Percentiles rank a stretch among this genome's conserved stretches.
Evolutionary conservation across 305 asterid genomes (phyloP).

Genomic region (Solanum hybrid): DNA sequence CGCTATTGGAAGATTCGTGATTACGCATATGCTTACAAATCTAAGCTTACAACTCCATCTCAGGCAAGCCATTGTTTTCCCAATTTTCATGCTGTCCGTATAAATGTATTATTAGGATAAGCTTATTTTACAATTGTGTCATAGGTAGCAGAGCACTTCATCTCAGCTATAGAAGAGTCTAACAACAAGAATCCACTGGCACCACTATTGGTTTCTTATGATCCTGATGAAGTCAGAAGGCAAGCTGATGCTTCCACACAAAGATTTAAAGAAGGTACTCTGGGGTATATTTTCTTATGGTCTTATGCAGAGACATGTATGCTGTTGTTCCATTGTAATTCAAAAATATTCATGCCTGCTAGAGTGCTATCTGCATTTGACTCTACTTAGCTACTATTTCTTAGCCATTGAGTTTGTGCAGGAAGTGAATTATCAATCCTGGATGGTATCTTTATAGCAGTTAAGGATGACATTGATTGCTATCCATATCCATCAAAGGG

Average conservation of each 20-base stretch:
- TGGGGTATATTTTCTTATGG: neutral
- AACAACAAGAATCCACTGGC: neutral
- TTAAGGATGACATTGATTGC: neutral
- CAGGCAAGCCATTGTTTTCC: neutral
- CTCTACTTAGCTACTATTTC: neutral
- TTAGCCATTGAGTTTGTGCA: neutral
- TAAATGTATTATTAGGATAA: neutral
- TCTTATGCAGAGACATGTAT: neutral
- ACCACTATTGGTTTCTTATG: neutral
- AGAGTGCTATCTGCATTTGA: neutral
- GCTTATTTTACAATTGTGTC: neutral
- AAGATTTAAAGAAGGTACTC: neutral
- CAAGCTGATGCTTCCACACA: neutral
- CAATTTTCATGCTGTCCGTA: neutral
- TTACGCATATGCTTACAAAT: neutral
- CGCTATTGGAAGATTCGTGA: constrained; percentile 58
- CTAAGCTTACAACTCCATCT: neutral
- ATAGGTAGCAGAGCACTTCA: neutral
- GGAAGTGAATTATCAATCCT: neutral
- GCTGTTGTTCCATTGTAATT: neutral
- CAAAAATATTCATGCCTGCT: neutral
- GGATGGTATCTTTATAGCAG: neutral
- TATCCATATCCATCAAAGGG: neutral
- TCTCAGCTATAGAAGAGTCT: neutral
- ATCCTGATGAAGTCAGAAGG: neutral